phyloP scores from a whole-genome alignment of 768 basidiomycete species.

The Pisolithus tinctorius region DNA sequence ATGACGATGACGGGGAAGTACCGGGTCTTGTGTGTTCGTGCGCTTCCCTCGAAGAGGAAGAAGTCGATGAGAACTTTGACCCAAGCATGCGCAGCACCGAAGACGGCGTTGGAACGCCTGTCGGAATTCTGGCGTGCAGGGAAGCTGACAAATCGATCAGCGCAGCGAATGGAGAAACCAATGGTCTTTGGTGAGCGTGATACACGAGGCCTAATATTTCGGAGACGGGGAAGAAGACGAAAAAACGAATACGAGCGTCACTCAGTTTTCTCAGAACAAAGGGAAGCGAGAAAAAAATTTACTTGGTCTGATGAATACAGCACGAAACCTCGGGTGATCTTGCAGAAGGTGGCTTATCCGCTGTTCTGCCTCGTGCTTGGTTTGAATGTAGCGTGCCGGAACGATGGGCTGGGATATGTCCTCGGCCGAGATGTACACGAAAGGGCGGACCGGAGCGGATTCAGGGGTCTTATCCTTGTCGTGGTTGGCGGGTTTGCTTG shows the following conservation, averaged over 20 bases:
- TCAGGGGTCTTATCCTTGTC: slow-evolving; percentile 8
- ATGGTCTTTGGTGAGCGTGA: slow-evolving; percentile 89
- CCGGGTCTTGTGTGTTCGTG: neutral
- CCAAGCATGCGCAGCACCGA: slow-evolving; percentile 50
- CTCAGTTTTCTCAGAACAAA: slow-evolving; percentile 7
- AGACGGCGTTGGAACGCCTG: slow-evolving; percentile 57
- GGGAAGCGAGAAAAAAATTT: slow-evolving; percentile 6
- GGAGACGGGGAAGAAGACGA: neutral
- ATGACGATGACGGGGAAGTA: neutral
- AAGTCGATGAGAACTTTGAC: slow-evolving; percentile 28
- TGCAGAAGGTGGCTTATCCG: slow-evolving; percentile 52
- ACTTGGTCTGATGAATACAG: slow-evolving; percentile 89
- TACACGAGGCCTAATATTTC: slow-evolving; percentile 76
- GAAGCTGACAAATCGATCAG: slow-evolving; percentile 75
- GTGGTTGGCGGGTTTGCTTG: slow-evolving; percentile 30
- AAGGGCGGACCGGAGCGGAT: slow-evolving; percentile 43
- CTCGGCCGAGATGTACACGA: slow-evolving; percentile 94
- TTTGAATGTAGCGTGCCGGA: slow-evolving; percentile 79
- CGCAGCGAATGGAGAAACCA: slow-evolving; percentile 79
- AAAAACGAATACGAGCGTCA: slow-evolving; percentile 9
- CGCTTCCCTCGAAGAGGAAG: slow-evolving; percentile 9
- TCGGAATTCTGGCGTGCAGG: slow-evolving; percentile 56
- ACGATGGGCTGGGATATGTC: slow-evolving; percentile 79
- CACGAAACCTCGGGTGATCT: slow-evolving; percentile 43
- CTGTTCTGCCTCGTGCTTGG: slow-evolving; percentile 88